Conservation (phyloP, 1,284 basidiomycete genomes). For the Earliella scabrosa region DNA sequence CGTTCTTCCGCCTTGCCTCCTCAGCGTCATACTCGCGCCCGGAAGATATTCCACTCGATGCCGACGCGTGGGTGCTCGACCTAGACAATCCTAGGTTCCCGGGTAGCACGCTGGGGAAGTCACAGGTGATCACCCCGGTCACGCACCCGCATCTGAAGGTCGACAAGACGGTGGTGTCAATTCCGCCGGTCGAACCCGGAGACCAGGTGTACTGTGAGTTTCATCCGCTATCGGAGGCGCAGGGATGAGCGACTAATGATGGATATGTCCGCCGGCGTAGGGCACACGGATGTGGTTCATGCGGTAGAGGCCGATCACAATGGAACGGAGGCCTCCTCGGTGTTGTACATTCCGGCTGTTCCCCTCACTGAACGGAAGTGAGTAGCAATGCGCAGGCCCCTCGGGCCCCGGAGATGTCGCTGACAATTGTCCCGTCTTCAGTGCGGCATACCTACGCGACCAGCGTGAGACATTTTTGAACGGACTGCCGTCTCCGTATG, state of each 20-base stretch:
- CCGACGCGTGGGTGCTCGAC: conserved; percentile 69
- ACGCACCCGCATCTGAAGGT: conserved; percentile 78
- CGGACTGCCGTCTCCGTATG: conserved; percentile 65
- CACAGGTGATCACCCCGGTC: conserved; percentile 63
- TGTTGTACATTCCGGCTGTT: conserved; percentile 81
- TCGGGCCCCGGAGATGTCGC: background rate
- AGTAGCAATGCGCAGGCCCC: conserved; percentile 26
- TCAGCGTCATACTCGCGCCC: background rate
- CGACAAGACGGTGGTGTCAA: conserved; percentile 52
- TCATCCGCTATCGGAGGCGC: background rate
- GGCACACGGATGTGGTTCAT: conserved; percentile 73
- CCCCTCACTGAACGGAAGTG: conserved; percentile 72
- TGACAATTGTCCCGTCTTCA: conserved; percentile 27
- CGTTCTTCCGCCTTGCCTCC: conserved; percentile 62
- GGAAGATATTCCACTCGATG: conserved; percentile 32
- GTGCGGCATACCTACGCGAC: conserved; percentile 62
- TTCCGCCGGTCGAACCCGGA: conserved; percentile 66
- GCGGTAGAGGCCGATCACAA: conserved; percentile 68
- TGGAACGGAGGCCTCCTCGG: conserved; percentile 70
- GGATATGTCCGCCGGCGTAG: conserved; percentile 33
- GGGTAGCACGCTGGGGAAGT: conserved; percentile 60
- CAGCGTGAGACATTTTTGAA: conserved; percentile 60
- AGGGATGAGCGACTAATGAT: background rate
- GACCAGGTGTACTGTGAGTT: conserved; percentile 75
- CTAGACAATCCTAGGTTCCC: conserved; percentile 63